These are phyloP conservation scores for Epicoccum sorghinum DNA, from an alignment of 2,329 filamentous ascomycete species.

Conservation along the genomic window DNA sequence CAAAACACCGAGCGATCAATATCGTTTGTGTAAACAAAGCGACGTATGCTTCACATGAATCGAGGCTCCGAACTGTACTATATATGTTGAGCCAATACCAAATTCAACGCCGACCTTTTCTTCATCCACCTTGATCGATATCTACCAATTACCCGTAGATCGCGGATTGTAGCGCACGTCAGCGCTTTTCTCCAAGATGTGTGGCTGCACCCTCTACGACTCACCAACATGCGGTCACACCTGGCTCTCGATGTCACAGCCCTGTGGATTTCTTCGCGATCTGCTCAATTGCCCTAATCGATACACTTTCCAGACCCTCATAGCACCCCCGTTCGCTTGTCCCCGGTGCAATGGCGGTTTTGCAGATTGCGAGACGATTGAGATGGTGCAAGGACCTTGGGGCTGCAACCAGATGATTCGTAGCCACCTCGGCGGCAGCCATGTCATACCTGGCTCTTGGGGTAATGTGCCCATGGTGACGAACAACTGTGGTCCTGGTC, in stretches of 20 bases:
- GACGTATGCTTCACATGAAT: slow-evolving; percentile 17
- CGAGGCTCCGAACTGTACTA: slow-evolving; percentile 18
- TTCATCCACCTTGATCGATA: background rate
- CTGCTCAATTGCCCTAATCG: slow-evolving; percentile 51
- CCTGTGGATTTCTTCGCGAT: slow-evolving; percentile 51
- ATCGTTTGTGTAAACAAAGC: slow-evolving; percentile 10
- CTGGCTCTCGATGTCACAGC: slow-evolving; percentile 55
- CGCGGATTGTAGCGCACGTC: background rate
- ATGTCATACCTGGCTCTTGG: slow-evolving; percentile 34
- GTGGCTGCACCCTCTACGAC: slow-evolving; percentile 52
- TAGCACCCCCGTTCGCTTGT: slow-evolving; percentile 36
- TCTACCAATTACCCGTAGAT: background rate
- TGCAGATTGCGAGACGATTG: slow-evolving; percentile 35
- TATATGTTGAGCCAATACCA: slow-evolving; percentile 26
- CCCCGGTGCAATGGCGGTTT: slow-evolving; percentile 38
- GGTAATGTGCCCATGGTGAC: slow-evolving; percentile 23
- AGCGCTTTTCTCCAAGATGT: slow-evolving; percentile 49
- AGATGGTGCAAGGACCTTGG: slow-evolving; percentile 43
- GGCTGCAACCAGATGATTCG: slow-evolving; percentile 41
- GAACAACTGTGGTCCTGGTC: slow-evolving; percentile 17
- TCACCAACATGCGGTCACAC: slow-evolving; percentile 55
- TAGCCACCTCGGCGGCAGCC: slow-evolving; percentile 33
- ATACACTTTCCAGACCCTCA: slow-evolving; percentile 32
- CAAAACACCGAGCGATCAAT: slow-evolving; percentile 15
- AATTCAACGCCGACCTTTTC: background rate